Evolutionary conservation across 2,329 filamentous ascomycete genomes (phyloP).

Genomic region (Beauveria sp.): DNA sequence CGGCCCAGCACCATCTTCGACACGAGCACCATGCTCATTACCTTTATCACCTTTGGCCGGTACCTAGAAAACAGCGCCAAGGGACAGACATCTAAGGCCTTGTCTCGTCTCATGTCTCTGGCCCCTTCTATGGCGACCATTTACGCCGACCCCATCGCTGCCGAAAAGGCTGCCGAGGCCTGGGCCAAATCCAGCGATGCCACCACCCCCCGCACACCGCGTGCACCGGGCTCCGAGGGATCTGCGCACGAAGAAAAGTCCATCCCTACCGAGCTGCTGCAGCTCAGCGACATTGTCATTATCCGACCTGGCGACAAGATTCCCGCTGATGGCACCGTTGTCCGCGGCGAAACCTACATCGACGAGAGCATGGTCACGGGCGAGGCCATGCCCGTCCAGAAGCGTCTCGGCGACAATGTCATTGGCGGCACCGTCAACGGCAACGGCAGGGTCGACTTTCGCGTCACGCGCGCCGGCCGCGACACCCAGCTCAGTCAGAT

Average conservation of each 20-base stretch:
- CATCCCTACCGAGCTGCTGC: constrained; percentile 91
- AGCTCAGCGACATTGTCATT: constrained; percentile 89
- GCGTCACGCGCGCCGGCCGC: constrained; percentile 83
- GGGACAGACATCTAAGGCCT: constrained; percentile 88
- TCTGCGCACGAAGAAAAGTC: constrained; percentile 69
- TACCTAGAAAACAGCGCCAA: constrained; percentile 93
- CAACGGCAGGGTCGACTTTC: constrained; percentile 83
- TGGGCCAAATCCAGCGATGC: constrained; percentile 44
- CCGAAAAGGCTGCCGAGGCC: constrained; percentile 77
- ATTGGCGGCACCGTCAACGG: constrained; percentile 96
- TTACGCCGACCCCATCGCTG: constrained; percentile 88
- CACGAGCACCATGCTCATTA: constrained; percentile 97
- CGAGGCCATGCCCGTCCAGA: constrained; percentile 91
- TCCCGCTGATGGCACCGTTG: constrained; percentile 81
- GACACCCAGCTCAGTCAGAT: constrained; percentile 98
- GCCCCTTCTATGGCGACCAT: constrained; percentile 96
- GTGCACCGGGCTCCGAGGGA: constrained; percentile 30
- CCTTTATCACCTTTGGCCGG: constrained; percentile 84
- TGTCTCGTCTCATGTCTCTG: constrained; percentile 90
- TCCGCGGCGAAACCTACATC: constrained; percentile 84
- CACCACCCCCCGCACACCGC: constrained; percentile 27
- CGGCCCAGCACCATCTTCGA: constrained; percentile 89
- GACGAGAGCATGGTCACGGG: constrained; percentile 99
- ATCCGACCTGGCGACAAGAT: constrained; percentile 94
- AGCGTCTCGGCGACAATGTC: constrained; percentile 68